Evolutionary conservation across 305 asterid genomes (phyloP).

Genomic region (Solanum aculeatissimum): DNA sequence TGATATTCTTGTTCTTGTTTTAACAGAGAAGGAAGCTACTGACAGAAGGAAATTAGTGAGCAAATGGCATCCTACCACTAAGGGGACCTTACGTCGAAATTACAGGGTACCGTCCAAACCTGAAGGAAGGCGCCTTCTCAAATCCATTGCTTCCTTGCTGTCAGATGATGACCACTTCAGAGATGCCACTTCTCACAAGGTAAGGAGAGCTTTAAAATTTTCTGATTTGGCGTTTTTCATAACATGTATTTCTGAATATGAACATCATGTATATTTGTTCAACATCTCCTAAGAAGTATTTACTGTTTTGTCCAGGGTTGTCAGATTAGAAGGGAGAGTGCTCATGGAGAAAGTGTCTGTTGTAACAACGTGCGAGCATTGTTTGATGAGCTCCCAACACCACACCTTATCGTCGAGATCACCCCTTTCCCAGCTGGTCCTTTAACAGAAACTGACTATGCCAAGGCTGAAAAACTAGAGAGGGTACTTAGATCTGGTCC

Average conservation of each 20-base stretch:
- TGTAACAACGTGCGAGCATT: slow-evolving; percentile 90
- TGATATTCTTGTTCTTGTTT: slow-evolving; percentile 2
- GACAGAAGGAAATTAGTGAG: slow-evolving; percentile 73
- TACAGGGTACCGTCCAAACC: slow-evolving; percentile 73
- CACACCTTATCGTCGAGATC: slow-evolving; percentile 71
- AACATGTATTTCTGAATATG: neutral
- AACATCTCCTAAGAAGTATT: neutral
- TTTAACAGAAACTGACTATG: slow-evolving; percentile 65
- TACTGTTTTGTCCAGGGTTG: slow-evolving; percentile 49
- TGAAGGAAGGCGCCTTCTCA: slow-evolving; percentile 80
- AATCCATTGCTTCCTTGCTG: slow-evolving; percentile 64
- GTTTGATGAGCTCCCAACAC: slow-evolving; percentile 96
- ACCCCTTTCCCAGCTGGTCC: slow-evolving; percentile 92
- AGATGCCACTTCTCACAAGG: slow-evolving; percentile 99
- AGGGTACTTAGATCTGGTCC: slow-evolving; percentile 83
- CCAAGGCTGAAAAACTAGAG: slow-evolving; percentile 84
- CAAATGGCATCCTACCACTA: slow-evolving; percentile 98
- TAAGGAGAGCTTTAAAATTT: slow-evolving; percentile 3
- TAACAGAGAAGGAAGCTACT: slow-evolving; percentile 76
- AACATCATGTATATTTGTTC: neutral
- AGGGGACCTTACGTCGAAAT: slow-evolving; percentile 86
- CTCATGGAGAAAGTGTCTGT: slow-evolving; percentile 94
- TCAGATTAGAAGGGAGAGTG: slow-evolving; percentile 89
- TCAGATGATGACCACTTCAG: slow-evolving; percentile 92
- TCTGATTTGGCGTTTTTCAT: neutral